Conservation (phyloP, 495 filamentous ascomycete genomes). For the Barbatosphaeria neglecta region DNA sequence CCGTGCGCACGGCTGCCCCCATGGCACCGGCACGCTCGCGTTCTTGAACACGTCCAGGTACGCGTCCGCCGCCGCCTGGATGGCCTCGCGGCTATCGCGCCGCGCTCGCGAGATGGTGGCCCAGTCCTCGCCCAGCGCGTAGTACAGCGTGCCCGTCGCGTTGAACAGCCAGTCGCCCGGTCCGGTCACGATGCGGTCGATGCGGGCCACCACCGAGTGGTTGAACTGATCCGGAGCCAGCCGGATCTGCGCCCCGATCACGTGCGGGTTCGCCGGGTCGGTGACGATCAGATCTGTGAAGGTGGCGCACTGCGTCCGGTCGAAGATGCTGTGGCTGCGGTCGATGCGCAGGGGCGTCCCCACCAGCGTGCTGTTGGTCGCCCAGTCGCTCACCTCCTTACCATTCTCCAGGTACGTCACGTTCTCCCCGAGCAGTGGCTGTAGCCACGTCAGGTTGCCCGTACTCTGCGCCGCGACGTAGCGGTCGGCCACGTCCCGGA, state of each 20-base stretch:
- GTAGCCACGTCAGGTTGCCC: conserved; percentile 4
- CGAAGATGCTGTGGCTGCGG: conserved; percentile 10
- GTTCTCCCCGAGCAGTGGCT: conserved; percentile 5
- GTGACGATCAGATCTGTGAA: conserved; percentile 12
- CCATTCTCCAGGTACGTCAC: conserved; percentile 11
- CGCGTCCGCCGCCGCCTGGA: conserved; percentile 14
- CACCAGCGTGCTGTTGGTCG: conserved; percentile 4
- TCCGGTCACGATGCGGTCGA: conserved; percentile 13
- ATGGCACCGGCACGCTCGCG: conserved; percentile 10
- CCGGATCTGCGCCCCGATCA: conserved; percentile 12
- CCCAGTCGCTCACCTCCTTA: neutral
- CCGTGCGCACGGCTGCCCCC: conserved; percentile 13
- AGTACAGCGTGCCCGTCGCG: conserved; percentile 11
- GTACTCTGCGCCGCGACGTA: conserved; percentile 9
- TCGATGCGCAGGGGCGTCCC: conserved; percentile 8
- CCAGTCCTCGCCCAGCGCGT: conserved; percentile 15
- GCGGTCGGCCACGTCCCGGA: conserved; percentile 4
- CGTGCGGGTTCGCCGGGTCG: conserved; percentile 4
- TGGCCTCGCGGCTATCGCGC: conserved; percentile 8
- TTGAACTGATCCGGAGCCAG: neutral
- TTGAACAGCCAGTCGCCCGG: conserved; percentile 18
- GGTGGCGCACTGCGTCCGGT: conserved; percentile 8
- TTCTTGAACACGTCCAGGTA: conserved; percentile 17
- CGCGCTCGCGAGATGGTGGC: conserved; percentile 6
- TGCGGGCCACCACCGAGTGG: neutral